phyloP scores from a whole-genome alignment of 2,329 filamentous ascomycete genomes.

The Akanthomyces dipterigenus region DNA sequence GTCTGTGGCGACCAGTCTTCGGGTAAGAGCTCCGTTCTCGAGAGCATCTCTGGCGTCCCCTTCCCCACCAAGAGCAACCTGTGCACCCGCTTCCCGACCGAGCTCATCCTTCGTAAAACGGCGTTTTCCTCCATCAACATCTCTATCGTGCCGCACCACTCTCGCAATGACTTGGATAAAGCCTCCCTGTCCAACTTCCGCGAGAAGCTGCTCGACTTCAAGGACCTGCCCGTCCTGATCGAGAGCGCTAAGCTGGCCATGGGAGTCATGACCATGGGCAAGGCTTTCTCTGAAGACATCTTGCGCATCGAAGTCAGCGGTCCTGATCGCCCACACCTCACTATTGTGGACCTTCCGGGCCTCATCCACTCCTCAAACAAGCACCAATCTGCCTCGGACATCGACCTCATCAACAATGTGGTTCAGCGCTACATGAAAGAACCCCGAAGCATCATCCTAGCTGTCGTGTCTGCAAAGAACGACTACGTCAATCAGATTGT shows the following conservation, averaged over 20 bases:
- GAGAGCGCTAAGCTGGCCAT: slow-evolving; percentile 40
- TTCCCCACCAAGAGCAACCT: slow-evolving; percentile 53
- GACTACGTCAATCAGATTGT: slow-evolving; percentile 33
- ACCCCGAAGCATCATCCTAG: slow-evolving; percentile 37
- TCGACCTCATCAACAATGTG: slow-evolving; percentile 28
- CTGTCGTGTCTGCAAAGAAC: slow-evolving; percentile 34
- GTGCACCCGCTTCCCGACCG: slow-evolving; percentile 58
- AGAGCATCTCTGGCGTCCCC: slow-evolving; percentile 54
- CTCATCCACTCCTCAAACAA: slow-evolving; percentile 32
- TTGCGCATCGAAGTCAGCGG: slow-evolving; percentile 21
- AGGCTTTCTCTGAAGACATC: slow-evolving; percentile 17
- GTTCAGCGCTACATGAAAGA: slow-evolving; percentile 34
- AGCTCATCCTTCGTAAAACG: slow-evolving; percentile 42
- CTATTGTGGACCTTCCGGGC: slow-evolving; percentile 42
- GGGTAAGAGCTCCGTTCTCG: slow-evolving; percentile 59
- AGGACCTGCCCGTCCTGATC: slow-evolving; percentile 38
- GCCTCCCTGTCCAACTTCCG: background rate
- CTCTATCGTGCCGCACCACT: slow-evolving; percentile 17
- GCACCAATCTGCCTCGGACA: slow-evolving; percentile 26
- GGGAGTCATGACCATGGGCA: slow-evolving; percentile 25
- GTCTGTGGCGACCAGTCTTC: slow-evolving; percentile 56
- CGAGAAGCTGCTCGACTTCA: slow-evolving; percentile 26
- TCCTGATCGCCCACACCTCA: slow-evolving; percentile 28
- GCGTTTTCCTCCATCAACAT: slow-evolving; percentile 16
- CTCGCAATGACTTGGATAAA: background rate